Base-by-base conservation (phyloP, 1,139 yeast genomes). In the Ogataea hybrid region DNA sequence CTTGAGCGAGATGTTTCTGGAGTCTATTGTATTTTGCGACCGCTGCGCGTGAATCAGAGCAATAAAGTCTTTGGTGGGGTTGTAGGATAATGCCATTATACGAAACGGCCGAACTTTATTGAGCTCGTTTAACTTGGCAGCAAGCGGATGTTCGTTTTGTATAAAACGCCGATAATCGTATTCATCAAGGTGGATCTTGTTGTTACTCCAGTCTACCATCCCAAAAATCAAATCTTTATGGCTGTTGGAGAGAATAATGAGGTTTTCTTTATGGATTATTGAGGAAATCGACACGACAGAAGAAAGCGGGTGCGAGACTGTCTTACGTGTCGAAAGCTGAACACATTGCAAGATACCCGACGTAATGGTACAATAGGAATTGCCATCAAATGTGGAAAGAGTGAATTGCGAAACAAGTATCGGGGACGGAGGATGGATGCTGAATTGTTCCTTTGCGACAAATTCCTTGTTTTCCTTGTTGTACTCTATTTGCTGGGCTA, bases 81-180 rank as follows among this genome's bases (percentile, higher is more conserved):
- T 51, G n/a, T 46, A 14, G 5, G 39, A 16, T 21, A 57, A 27
- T 2, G 51, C 38, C 7, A 39, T 41, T 17, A 58, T 41, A 1
- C 45, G 46, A 32, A 49, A 43, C 5, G 41, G 42, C n/a, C 47
- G 44, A 4, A 40, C 18, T 16, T 39, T 37, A 31, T 39, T 52
- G n/a, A 55, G 29, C 8, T 30, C 28, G 41, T 56, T 52, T 27
- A 59, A 23, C 30, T 53, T 52, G 9, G 32, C 9, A 27, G 48
- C 44, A 10, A 56, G 32, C 2, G 61, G 59, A 5, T 49, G 21
- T 3, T 23, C 17, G n/a, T 29, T n/a, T 5, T 39, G 36, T 8
- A 54, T 44, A 9, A 31, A 33, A n/a, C 44, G 29, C n/a, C 49
- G 45, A 35, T 57, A 57, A 34, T 56, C 46, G 33, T 34, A 40